These are phyloP conservation scores for Clarkia xantiana DNA, from an alignment of 345 rosid species.

Conservation along the genomic window DNA sequence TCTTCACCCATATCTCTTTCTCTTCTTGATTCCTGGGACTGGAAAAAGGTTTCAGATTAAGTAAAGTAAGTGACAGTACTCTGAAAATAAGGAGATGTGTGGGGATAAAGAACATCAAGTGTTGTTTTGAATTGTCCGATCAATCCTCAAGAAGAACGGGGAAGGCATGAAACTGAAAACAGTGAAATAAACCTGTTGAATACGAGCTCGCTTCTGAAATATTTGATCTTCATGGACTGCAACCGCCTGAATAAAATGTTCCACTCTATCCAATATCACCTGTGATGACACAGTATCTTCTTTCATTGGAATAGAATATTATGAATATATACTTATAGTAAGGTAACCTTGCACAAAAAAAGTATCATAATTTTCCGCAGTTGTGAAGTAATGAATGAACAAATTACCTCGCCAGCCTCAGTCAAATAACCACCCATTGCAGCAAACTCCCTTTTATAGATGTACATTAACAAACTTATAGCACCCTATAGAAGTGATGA, in stretches of 20 bases:
- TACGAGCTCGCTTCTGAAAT: conserved; percentile 88
- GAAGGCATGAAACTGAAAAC: background rate
- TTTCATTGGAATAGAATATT: no score
- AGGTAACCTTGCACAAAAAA: background rate
- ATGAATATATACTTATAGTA: no score
- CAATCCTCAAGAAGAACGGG: background rate
- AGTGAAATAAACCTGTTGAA: conserved; percentile 68
- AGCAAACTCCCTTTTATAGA: conserved; percentile 77
- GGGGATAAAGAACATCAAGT: no score
- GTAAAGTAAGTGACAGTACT: no score
- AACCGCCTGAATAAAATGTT: conserved; percentile 73
- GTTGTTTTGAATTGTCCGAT: background rate
- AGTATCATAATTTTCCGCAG: background rate
- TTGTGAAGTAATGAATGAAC: background rate
- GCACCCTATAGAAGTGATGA: conserved; percentile 61
- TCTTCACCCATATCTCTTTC: no score
- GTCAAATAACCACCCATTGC: conserved; percentile 96
- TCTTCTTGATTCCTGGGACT: no score
- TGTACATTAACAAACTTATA: conserved; percentile 77
- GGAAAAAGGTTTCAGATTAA: no score
- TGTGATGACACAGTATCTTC: conserved; percentile 10
- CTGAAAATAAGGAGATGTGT: no score
- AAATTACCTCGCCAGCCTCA: conserved; percentile 91
- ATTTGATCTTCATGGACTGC: conserved; percentile 85
- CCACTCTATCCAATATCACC: conserved; percentile 78